phyloP scores from a whole-genome alignment of 306 rosid species.

The Gynostemma pentaphyllum region DNA sequence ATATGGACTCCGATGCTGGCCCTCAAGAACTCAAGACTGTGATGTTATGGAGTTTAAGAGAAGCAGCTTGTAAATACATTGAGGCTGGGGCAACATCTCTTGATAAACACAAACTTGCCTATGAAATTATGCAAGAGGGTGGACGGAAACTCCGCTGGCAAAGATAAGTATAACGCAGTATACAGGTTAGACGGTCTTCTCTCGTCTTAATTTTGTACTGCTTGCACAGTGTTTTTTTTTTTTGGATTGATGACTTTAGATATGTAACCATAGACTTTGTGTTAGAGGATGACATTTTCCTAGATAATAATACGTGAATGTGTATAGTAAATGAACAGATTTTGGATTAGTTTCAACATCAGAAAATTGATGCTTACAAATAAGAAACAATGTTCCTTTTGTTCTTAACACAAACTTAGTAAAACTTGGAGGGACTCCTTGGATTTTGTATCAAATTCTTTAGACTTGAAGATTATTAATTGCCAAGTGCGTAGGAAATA shows the following conservation, averaged over 20 bases:
- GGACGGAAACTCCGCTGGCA: conserved; percentile 83
- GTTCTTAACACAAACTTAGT: no score
- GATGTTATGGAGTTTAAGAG: conserved; percentile 96
- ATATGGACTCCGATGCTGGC: conserved; percentile 50
- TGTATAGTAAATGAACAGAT: neutral
- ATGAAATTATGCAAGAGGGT: conserved; percentile 83
- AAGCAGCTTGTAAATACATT: conserved; percentile 76
- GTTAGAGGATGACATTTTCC: neutral
- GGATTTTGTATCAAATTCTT: no score
- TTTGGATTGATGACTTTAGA: neutral
- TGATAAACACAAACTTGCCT: conserved; percentile 83
- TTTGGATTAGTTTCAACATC: neutral
- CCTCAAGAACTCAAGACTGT: conserved; percentile 61
- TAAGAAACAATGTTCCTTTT: no score
- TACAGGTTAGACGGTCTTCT: neutral
- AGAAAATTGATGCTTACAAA: neutral
- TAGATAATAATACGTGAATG: neutral
- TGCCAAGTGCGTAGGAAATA: no score
- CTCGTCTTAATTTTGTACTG: conserved; percentile 7
- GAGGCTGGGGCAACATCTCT: conserved; percentile 81
- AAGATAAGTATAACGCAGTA: conserved; percentile 55
- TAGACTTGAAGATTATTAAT: no score
- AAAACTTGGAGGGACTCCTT: no score
- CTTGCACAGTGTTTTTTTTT: conserved; percentile 8
- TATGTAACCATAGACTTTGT: neutral